Evolutionary conservation across 2,329 filamentous ascomycete species (phyloP), one percentile per base, ranked within the genome.

Genomic region (Fusarium sp.): DNA sequence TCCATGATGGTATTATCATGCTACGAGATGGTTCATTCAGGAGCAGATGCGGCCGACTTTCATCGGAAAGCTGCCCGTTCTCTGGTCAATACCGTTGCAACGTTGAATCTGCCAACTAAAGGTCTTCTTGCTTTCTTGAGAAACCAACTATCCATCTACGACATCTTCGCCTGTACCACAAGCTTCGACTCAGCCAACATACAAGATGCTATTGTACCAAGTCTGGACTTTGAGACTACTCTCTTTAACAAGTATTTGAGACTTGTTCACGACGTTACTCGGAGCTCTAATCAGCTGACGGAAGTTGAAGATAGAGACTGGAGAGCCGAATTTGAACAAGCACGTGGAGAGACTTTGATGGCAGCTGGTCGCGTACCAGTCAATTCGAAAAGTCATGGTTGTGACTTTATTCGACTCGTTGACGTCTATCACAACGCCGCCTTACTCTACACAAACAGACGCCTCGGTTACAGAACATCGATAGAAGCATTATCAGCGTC

Each of bases 381-480:
- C 19, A 58, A 53, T 5, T 46, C 29, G 12, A 6, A 61, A 6
- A 40, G 35, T 19, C 42, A 61, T 9, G 64, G 69, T 4, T 63
- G 64, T 24, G 72, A 74, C 43, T 65, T 74, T 28, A 58, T 70
- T 13, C 70, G 70, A 9, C 50, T 74, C 12, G 72, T 73, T 10
- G 72, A 73, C 24, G 62, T 70, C 7, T 71, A 74, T 28, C 70
- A 74, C 46, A 61, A 72, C 24, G 64, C 72, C 7, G 72, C 64
- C 6, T 45, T 74, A 2, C 49, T 73, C 7, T 74, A 73, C 47
- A 61, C 67, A 2, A 71, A 68, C 29, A 67, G 68, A 26, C 72
- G 72, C 48, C 48, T 74, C 65, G 42, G 61, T 9, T 15, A 31
- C 6, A 31, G 25, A 10, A 32, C 26, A 5, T 11, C n/a, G 24